Percentiles rank a stretch among this genome's conserved stretches.
Conservation (phyloP, 2,329 filamentous ascomycete genomes). For the Elsinoe necatrix region DNA sequence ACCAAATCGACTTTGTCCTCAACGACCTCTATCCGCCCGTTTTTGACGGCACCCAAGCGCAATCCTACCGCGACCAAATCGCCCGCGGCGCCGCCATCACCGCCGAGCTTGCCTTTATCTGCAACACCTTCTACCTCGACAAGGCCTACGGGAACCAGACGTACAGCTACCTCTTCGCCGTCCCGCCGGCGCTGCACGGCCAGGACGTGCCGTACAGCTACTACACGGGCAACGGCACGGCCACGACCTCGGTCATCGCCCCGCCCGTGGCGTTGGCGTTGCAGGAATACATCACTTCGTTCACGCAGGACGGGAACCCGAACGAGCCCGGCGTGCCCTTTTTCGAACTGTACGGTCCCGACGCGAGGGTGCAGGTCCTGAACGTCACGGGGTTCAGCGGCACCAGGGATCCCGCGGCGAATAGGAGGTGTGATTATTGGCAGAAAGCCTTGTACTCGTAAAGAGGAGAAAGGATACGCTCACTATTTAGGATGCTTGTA, state of each 20-base stretch:
- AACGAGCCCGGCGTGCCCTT: slow-evolving; percentile 32
- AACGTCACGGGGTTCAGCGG: slow-evolving; percentile 35
- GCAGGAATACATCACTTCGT: slow-evolving; percentile 40
- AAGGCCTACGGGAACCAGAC: slow-evolving; percentile 40
- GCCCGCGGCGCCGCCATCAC: slow-evolving; percentile 36
- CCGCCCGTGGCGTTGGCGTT: slow-evolving; percentile 35
- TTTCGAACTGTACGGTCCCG: slow-evolving; percentile 41
- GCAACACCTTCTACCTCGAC: slow-evolving; percentile 46
- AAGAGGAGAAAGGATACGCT: background rate
- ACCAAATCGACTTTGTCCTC: slow-evolving; percentile 35
- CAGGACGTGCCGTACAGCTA: slow-evolving; percentile 47
- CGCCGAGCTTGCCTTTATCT: slow-evolving; percentile 39
- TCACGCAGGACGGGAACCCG: slow-evolving; percentile 34
- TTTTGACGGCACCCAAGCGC: slow-evolving; percentile 37
- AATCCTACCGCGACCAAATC: slow-evolving; percentile 39
- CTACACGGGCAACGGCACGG: slow-evolving; percentile 34
- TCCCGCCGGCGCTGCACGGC: slow-evolving; percentile 47
- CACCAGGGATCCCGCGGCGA: slow-evolving; percentile 39
- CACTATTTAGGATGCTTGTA: background rate
- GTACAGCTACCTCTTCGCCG: slow-evolving; percentile 46
- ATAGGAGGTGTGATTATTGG: slow-evolving; percentile 46
- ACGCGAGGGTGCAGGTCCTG: slow-evolving; percentile 39
- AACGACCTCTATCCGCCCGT: slow-evolving; percentile 43
- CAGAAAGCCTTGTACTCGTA: slow-evolving; percentile 39
- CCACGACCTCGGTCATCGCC: slow-evolving; percentile 8